These are phyloP conservation scores for Setomelanomma holmii DNA, from an alignment of 2,329 filamentous ascomycete genomes.

Conservation along the genomic window DNA sequence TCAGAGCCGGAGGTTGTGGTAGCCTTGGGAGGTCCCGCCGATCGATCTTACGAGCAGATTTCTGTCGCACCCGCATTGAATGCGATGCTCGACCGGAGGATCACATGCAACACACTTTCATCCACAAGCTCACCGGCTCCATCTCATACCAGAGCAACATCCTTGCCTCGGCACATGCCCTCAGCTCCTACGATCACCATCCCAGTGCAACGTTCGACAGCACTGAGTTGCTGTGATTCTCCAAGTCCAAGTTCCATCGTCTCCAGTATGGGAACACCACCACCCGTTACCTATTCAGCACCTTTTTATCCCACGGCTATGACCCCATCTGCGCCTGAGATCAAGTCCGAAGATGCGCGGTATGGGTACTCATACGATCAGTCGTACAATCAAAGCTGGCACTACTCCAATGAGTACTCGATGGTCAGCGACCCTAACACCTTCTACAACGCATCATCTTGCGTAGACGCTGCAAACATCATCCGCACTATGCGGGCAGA, in stretches of 20 bases:
- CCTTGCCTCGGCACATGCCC: constrained; percentile 24
- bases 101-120: constrained; percentile 26
- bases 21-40: constrained; percentile 31
- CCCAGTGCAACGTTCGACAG: constrained; percentile 26
- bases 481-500: constrained; percentile 54
- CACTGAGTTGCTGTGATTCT: constrained; percentile 35
- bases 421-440: constrained; percentile 18
- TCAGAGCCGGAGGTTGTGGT: constrained; percentile 60
- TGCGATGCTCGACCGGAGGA: constrained; percentile 41
- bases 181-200: constrained; percentile 30
- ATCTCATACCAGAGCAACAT: constrained; percentile 18
- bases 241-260: constrained; percentile 42
- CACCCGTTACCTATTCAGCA: constrained; percentile 29
- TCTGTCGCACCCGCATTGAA: constrained; percentile 36
- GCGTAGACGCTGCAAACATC: constrained; percentile 53
- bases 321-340: constrained; percentile 25
- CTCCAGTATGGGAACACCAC: constrained; percentile 41
- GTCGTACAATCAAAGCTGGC: constrained; percentile 29
- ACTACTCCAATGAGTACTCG: constrained; percentile 24
- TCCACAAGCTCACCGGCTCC: constrained; percentile 27
- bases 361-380: constrained; percentile 35
- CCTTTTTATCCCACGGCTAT: constrained; percentile 30
- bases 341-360: constrained; percentile 33
- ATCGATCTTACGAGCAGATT: constrained; percentile 35
- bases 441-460: constrained; percentile 43